Base-by-base conservation (phyloP, 139 green algal genomes). In the Micractinium conductrix region DNA sequence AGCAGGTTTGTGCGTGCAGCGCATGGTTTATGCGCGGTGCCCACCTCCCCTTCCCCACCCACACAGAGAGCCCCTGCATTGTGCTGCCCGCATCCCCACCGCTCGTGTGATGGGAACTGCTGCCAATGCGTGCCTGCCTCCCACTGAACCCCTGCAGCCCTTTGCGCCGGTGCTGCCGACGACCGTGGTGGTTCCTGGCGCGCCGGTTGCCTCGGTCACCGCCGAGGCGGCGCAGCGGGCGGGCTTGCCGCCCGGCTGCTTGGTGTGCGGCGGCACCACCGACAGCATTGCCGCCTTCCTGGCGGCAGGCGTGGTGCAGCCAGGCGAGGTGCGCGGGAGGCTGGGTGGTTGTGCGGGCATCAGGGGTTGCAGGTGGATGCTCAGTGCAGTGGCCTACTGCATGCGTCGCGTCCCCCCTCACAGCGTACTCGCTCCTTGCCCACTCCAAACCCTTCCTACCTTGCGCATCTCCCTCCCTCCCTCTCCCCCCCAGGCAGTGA, bases 271-370 rank as follows among this genome's bases (percentile, higher is more conserved):
- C n/a, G 91, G 91, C 38, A 93, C 89, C 8, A 92, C 89, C 72
- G 89, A 99, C 91, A 96, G 90, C 89, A 98, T 98, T 44, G 97
- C 97, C 3, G 97, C 97, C 0, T 98, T 99, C 86, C 83, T 99
- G 40, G 97, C 97, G 19, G 94, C 96, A 10, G 92, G 91, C 0
- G 92, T 93, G 30, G 71, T 53, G 0, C 67, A 91, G 60, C 72
- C 65, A 2, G 94, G 94, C 4, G 85, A 96, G 70, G 70, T 58
- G 42, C 55, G 70, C 19, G 19, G 19, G 8, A 19, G 65, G 58
- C 17, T 35, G 33, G 65, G 33, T 35, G 68, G 68, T 62, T 62
- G n/a, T n/a, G n/a, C n/a, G n/a, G n/a, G n/a, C n/a, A n/a, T n/a
- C 53, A 22, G 48, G 48, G 53, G 24, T 62, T 62, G 6, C 8